Evolutionary conservation across 768 basidiomycete species (phyloP), one percentile per base, ranked within the genome.

Genomic region (Vararia minispora): DNA sequence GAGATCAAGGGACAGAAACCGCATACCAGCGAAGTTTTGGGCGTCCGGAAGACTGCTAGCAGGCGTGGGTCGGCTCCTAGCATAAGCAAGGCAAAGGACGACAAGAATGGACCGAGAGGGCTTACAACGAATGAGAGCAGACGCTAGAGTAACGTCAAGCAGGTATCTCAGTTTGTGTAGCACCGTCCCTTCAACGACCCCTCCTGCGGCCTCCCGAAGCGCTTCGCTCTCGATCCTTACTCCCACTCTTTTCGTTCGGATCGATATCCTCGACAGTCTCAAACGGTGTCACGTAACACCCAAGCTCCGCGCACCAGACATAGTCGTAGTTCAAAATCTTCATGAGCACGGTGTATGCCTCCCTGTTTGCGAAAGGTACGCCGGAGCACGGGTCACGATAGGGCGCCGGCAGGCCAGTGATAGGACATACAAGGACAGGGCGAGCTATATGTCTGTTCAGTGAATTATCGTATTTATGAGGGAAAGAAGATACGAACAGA

Each of bases 381-480:
- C 76, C 76, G 1, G 82, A 80, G 28, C 72, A 63, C 1, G 91
- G 90, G 55, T 95, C 89, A 27, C 74, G 53, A 52, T 97, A 97
- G 31, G 62, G 70, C 0, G 89, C 90, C 4, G 68, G 64, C 29
- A 66, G 66, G 3, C 92, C 92, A 0, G 87, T 92, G 43, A 97
- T 73, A 0, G 74, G 74, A 54, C 91, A 94, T 6, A 56, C 64
- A 39, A 69, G 72, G 13, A 66, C 66, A 0, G 76, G 77, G 12
- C 82, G 79, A 18, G 70, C 87, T 89, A 14, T 4, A 39, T 8
- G 16, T 25, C 16, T 22, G 7, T 26, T 31, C 25, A 45, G 38
- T 27, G 33, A 18, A 31, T 7, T 23, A 35, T 29, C 21, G 22
- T 29, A 36, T 28, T 18, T 12, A 41, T 21, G 24, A 28, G 17